Conservation (phyloP, 495 filamentous ascomycete genomes). For the Aspergillus nanangensis region DNA sequence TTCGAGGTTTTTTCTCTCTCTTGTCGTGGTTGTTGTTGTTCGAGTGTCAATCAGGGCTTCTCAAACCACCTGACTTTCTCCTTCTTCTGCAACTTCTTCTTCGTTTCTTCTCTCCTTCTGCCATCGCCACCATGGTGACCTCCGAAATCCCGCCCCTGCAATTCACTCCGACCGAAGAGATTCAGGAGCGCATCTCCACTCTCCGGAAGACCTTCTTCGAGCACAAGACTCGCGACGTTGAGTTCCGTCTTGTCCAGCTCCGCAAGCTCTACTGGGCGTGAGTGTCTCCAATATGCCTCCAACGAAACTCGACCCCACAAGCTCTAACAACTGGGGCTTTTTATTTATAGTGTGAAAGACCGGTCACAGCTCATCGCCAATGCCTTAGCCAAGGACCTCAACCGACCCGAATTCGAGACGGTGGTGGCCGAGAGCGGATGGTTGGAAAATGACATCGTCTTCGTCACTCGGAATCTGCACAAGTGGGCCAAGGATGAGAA, state of each 20-base stretch:
- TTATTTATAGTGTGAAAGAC: slow-evolving; percentile 57
- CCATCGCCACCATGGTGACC: slow-evolving; percentile 18
- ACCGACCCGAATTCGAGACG: slow-evolving; percentile 67
- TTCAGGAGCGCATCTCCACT: slow-evolving; percentile 53
- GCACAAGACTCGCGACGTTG: slow-evolving; percentile 74
- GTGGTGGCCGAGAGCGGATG: slow-evolving; percentile 67
- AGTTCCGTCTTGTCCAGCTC: slow-evolving; percentile 79
- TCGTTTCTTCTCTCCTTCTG: background rate
- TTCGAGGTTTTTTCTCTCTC: too few species aligned
- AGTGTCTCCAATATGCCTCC: too few species aligned
- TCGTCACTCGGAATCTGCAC: slow-evolving; percentile 67
- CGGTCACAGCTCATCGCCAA: slow-evolving; percentile 62
- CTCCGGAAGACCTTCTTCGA: slow-evolving; percentile 63
- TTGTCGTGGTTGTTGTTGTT: too few species aligned
- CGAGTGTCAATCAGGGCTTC: too few species aligned
- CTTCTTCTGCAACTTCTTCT: background rate
- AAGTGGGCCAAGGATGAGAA: slow-evolving; percentile 80
- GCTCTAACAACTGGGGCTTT: too few species aligned
- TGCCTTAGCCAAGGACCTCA: slow-evolving; percentile 69
- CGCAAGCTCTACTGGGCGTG: slow-evolving; percentile 91
- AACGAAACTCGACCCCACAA: too few species aligned
- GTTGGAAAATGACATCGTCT: slow-evolving; percentile 73
- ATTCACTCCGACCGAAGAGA: slow-evolving; percentile 60
- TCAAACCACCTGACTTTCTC: too few species aligned
- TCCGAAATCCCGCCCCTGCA: slow-evolving; percentile 53